A percentile compares a stretch with the other conserved stretches of the same genome.
Evolutionary conservation across 306 rosid genomes (phyloP).

Genomic region (Vigna trinervia): DNA sequence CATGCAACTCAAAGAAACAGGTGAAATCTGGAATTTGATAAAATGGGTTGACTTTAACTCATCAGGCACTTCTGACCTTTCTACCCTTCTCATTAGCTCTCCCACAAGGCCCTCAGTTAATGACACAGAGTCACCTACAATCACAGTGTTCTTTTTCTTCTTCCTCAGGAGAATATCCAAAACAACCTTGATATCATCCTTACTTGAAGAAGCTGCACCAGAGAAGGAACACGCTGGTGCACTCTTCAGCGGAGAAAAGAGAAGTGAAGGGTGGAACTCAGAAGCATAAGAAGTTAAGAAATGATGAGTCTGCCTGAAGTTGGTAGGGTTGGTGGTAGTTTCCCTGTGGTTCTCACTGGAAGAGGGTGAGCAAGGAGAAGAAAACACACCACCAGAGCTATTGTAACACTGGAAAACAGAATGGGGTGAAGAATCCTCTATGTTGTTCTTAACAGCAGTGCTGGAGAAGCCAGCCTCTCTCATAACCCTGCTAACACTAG

Average conservation of each 20-base stretch:
- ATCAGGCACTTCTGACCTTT: constrained; percentile 71
- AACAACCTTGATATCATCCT: constrained; percentile 71
- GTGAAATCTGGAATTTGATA: constrained; percentile 59
- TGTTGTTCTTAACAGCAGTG: constrained; percentile 70
- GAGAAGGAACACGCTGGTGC: constrained; percentile 36
- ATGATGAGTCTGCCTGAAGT: constrained; percentile 52
- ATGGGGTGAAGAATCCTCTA: constrained; percentile 71
- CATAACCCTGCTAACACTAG: constrained; percentile 94
- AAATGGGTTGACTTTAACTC: constrained; percentile 61
- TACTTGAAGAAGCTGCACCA: constrained; percentile 50
- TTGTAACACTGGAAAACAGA: constrained; percentile 69
- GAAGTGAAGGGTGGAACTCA: constrained; percentile 56
- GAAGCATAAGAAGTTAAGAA: constrained; percentile 56
- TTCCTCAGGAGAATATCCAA: constrained; percentile 64
- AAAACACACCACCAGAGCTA: constrained; percentile 70
- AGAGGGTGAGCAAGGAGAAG: constrained; percentile 87
- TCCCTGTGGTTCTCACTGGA: constrained; percentile 46
- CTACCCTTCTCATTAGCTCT: constrained; percentile 64
- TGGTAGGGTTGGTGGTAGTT: constrained; percentile 39
- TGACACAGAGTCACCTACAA: constrained; percentile 67
- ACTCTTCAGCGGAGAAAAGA: constrained; percentile 66
- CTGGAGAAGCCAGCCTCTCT: constrained; percentile 92
- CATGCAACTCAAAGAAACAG: constrained; percentile 63
- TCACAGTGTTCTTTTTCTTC: constrained; percentile 72
- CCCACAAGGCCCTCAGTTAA: constrained; percentile 63